Base-by-base conservation (phyloP, 345 rosid genomes). In the Clausena lansium region DNA sequence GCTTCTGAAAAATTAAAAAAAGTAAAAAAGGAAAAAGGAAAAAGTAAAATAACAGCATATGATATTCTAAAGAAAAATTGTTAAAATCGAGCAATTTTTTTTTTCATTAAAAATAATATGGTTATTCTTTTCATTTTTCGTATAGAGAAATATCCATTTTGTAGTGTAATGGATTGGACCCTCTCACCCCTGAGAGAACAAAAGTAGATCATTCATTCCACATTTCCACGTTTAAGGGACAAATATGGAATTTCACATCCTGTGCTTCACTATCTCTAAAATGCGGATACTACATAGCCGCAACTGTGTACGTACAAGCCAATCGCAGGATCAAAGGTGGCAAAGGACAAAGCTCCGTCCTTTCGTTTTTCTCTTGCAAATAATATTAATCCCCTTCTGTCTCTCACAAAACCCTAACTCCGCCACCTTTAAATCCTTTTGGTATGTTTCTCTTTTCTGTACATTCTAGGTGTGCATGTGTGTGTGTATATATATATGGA, bases 251-350 rank as follows among this genome's bases (percentile, higher is more conserved):
- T 71, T 71, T 22, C 60, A 25, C 24, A 28, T 54, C 10, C 9
- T 5, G 41, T 52, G 30, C 63, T 28, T 30, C 7, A 14, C 14
- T 13, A 6, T 3, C 36, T 14, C 20, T 22, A 14, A 25, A 30
- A 17, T 19, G 45, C 28, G 7, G 20, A 0, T 8, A 0, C 67
- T 62, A 41, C 76, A 62, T 17, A 15, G 25, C 69, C 36, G 47
- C 70, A 19, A 59, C 30, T 15, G 24, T 14, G 36, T 35, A 60
- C 52, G 79, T 70, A 63, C 60, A 45, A 17, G 62, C 58, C 67
- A 63, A 76, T 30, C 58, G 54, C 35, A 13, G 47, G 14, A n/a
- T 19, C 52, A 47, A 66, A 47, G 74, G 47, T 67, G 74, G 76
- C 83, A 67, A 50, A 20, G 33, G 70, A 72, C 83, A 60, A 50